Percentiles rank a stretch among this genome's conserved stretches.
phyloP scores from a whole-genome alignment of 2,329 filamentous ascomycete genomes.

The Talaromyces pinophilus region DNA sequence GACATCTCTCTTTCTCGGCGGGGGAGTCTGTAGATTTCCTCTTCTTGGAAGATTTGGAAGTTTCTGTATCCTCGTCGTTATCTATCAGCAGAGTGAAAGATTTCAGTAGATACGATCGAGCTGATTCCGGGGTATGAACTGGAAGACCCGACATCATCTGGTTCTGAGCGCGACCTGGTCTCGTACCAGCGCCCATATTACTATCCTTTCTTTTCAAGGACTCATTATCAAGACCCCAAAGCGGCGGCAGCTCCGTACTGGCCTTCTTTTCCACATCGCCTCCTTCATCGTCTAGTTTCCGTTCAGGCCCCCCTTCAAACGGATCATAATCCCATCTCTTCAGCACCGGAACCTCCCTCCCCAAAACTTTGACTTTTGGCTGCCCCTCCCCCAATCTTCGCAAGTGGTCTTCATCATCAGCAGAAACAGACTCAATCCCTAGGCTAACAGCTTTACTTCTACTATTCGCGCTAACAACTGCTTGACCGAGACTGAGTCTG shows the following conservation, averaged over 20 bases:
- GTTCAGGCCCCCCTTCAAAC: conserved; percentile 45
- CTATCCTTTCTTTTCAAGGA: conserved; percentile 52
- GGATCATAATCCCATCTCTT: conserved; percentile 75
- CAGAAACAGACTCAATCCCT: conserved; percentile 66
- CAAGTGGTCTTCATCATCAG: conserved; percentile 51
- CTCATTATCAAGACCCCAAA: conserved; percentile 63
- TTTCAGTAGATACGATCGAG: conserved; percentile 59
- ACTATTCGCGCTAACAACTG: conserved; percentile 79
- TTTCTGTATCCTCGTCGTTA: conserved; percentile 21
- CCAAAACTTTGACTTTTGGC: conserved; percentile 70
- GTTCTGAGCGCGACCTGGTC: conserved; percentile 12
- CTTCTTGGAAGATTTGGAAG: conserved; percentile 24
- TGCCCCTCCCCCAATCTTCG: conserved; percentile 75
- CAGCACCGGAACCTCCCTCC: conserved; percentile 71
- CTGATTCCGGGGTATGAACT: conserved; percentile 72
- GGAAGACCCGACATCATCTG: conserved; percentile 57
- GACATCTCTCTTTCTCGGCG: conserved; percentile 67
- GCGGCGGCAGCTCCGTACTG: conserved; percentile 33
- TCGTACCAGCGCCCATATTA: conserved; percentile 27
- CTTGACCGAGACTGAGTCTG: conserved; percentile 77
- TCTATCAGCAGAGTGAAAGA: conserved; percentile 39
- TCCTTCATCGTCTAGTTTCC: conserved; percentile 20
- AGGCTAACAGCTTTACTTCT: conserved; percentile 73
- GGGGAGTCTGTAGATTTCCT: conserved; percentile 58
- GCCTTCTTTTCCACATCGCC: neutral